Evolutionary conservation across 2,329 filamentous ascomycete species (phyloP), one percentile per base, ranked within the genome.

Genomic region (Pseudogymnoascus sp.): DNA sequence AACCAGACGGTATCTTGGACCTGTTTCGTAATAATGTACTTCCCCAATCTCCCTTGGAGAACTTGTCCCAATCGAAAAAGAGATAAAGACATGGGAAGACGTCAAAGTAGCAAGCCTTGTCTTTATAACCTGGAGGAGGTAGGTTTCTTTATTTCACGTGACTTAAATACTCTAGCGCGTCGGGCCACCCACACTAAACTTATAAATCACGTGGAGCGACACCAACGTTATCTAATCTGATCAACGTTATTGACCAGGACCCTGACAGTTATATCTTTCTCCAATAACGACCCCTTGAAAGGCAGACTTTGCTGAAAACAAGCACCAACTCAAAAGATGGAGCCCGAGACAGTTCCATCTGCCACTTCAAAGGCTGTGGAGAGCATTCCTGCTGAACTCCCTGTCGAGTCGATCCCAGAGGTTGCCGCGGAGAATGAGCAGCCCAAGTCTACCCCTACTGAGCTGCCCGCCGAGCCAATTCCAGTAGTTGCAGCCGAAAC

Each of bases 321-420:
- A 19, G 50, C 28, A 57, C 50, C n/a, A 57, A 57, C 26, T 57
- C n/a, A 57, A 57, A 57, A 57, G 26, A 57, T 57, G 50, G 50
- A 57, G 50, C 50, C 50, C 2, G 50, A 57, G 33, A 35, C 26
- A 19, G 47, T n/a, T 13, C 44, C 44, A 26, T 50, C 44, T 26
- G 21, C 47, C 15, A 53, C 28, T 4, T 17, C 31, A 57, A 57
- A 57, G 50, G 28, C 17, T 19, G 28, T 33, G 26, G 50, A 57
- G 50, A 33, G 50, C 50, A 57, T 28, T 57, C 50, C 28, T 21
- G 50, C 28, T 1, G 50, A 57, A 15, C 28, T 57, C 4, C 50
- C 50, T 13, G 50, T 57, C 28, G 50, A 57, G 28, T 57, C 50
- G 2, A 17, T 33, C n/a, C n/a, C 28, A 21, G 50, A 57, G 50